Conservation (phyloP, 2,329 filamentous ascomycete genomes). For the Amauroascus verrucosus region DNA sequence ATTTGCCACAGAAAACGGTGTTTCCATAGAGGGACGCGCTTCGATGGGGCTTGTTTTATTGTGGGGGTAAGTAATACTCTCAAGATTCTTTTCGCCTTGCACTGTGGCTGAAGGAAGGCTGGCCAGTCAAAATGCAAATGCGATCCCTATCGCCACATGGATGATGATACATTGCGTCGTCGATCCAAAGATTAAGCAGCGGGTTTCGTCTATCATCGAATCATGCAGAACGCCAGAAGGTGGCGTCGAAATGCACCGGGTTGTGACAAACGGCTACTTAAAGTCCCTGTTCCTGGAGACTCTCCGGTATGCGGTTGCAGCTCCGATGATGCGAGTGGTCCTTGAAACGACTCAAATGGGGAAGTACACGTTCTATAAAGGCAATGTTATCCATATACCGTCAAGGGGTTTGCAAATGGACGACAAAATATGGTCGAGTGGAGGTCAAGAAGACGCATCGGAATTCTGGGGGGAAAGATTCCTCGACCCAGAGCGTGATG, state of each 20-base stretch:
- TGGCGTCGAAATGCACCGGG: conserved; percentile 8
- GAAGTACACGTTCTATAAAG: conserved; percentile 13
- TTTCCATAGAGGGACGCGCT: conserved; percentile 11
- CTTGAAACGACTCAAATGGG: conserved; percentile 12
- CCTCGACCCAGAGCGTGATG: neutral
- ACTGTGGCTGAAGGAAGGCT: neutral
- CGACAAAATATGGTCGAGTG: conserved; percentile 9
- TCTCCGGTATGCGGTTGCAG: conserved; percentile 10
- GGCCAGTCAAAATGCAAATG: conserved; percentile 13
- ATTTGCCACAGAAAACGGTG: conserved; percentile 6
- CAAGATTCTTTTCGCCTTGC: neutral
- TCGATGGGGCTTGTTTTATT: conserved; percentile 7
- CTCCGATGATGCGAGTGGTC: conserved; percentile 9
- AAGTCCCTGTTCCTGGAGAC: conserved; percentile 14
- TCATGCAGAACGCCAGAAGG: conserved; percentile 8
- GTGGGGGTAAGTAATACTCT: conserved; percentile 11
- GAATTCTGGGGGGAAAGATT: conserved; percentile 14
- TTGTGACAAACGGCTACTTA: conserved; percentile 9
- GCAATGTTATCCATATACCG: conserved; percentile 7
- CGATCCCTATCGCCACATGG: conserved; percentile 10
- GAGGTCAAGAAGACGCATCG: neutral
- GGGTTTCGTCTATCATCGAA: conserved; percentile 3
- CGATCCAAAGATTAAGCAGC: neutral
- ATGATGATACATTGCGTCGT: conserved; percentile 13
- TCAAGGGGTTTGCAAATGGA: conserved; percentile 13